phyloP scores from a whole-genome alignment of 1,139 yeast genomes.

The Nakaseomyces uthaithaninus region DNA sequence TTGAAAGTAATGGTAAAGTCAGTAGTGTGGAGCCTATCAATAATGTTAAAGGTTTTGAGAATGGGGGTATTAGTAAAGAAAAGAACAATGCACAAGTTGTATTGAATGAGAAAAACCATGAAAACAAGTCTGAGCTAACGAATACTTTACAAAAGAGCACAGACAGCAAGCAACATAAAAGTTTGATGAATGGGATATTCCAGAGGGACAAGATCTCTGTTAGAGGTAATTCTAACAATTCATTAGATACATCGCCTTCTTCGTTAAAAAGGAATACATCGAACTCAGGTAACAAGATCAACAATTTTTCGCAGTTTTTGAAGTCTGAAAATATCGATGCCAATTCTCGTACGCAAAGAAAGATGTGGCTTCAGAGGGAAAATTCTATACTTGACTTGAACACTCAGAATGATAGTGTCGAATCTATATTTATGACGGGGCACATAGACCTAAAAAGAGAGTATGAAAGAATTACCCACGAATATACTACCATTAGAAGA shows the following conservation, averaged over 20 bases:
- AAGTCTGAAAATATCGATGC: constrained; percentile 33
- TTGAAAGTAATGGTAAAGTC: background rate
- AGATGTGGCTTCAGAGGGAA: constrained; percentile 76
- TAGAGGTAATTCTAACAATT: background rate
- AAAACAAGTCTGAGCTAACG: constrained; percentile 13
- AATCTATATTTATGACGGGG: constrained; percentile 37
- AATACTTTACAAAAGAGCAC: constrained; percentile 23
- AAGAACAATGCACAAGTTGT: background rate
- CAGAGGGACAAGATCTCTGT: constrained; percentile 12
- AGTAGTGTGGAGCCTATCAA: background rate
- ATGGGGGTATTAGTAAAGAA: background rate
- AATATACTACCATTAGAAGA: constrained; percentile 61
- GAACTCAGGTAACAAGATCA: constrained; percentile 18
- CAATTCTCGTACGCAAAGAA: constrained; percentile 75
- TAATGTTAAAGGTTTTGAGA: background rate
- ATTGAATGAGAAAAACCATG: background rate
- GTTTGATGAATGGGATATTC: constrained; percentile 12
- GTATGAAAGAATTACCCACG: constrained; percentile 67
- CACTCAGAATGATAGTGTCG: constrained; percentile 27
- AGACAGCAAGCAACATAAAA: constrained; percentile 10
- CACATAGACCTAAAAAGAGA: constrained; percentile 64
- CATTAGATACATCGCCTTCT: background rate
- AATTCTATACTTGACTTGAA: constrained; percentile 55
- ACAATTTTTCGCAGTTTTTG: constrained; percentile 34
- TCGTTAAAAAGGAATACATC: constrained; percentile 9